A percentile compares a stretch with the other conserved stretches of the same genome.
Conservation (phyloP, 805 yeast genomes). For the Lachancea lanzarotensis region DNA sequence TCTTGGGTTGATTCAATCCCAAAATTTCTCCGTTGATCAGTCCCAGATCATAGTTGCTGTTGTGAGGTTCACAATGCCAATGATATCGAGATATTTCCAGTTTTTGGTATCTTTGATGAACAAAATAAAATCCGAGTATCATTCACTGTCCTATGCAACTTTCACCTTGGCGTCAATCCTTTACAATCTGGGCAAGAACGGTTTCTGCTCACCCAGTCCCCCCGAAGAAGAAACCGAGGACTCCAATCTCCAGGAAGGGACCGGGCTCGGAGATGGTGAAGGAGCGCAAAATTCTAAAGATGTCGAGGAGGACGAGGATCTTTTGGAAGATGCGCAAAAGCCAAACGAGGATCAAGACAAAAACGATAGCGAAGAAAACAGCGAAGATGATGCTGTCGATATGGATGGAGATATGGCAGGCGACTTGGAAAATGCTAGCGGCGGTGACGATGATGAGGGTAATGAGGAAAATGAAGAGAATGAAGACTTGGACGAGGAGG, state of each 20-base stretch:
- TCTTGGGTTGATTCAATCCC: conserved; percentile 30
- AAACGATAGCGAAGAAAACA: conserved; percentile 51
- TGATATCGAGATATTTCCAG: conserved; percentile 51
- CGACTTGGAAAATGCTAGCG: conserved; percentile 70
- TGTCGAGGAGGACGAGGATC: conserved; percentile 86
- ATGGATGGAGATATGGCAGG: conserved; percentile 98
- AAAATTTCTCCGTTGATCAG: conserved; percentile 35
- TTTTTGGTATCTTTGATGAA: conserved; percentile 40
- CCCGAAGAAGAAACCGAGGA: conserved; percentile 55
- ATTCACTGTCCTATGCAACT: conserved; percentile 53
- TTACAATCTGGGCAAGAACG: conserved; percentile 59
- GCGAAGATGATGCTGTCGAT: conserved; percentile 82
- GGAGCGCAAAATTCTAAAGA: conserved; percentile 82
- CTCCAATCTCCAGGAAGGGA: conserved; percentile 72
- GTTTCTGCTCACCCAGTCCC: conserved; percentile 90
- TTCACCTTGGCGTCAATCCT: conserved; percentile 52
- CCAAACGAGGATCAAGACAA: conserved; percentile 69
- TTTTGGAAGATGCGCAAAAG: conserved; percentile 69
- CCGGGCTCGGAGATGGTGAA: conserved; percentile 88
- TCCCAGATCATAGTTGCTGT: conserved; percentile 42
- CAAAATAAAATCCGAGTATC: conserved; percentile 44
- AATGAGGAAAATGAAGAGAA: conserved; percentile 51
- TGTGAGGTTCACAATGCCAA: conserved; percentile 52
- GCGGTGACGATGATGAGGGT: conserved; percentile 50
- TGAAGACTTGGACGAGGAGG: conserved; percentile 78